Evolutionary conservation across 371 early-diverging fungal species (phyloP).

Genomic region (Mortierella polycephala): DNA sequence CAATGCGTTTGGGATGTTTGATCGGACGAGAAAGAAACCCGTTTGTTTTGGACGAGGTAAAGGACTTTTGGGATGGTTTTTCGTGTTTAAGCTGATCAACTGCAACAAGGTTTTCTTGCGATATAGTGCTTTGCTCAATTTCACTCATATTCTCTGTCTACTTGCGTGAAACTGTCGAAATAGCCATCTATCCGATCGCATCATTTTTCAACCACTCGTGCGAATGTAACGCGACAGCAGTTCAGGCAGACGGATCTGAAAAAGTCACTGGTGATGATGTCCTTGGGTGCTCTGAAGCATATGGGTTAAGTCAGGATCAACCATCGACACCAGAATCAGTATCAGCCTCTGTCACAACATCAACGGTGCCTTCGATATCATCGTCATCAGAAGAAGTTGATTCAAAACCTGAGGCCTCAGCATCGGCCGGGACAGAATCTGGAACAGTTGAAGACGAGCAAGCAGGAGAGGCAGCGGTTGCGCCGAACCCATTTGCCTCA

Average conservation of each 20-base stretch:
- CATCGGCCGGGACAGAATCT: background rate
- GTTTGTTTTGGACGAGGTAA: slow-evolving; percentile 54
- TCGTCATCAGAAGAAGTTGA: background rate
- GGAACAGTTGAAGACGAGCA: background rate
- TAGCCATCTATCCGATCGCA: slow-evolving; percentile 50
- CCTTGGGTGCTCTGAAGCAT: slow-evolving; percentile 2
- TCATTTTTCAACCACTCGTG: slow-evolving; percentile 53
- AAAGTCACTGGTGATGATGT: slow-evolving; percentile 26
- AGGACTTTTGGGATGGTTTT: background rate
- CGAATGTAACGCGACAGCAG: slow-evolving; percentile 44
- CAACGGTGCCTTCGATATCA: background rate
- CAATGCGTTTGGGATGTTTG: slow-evolving; percentile 55
- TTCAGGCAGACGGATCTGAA: slow-evolving; percentile 45
- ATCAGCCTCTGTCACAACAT: slow-evolving; percentile 10
- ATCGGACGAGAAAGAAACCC: slow-evolving; percentile 32
- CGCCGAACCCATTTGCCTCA: slow-evolving; percentile 18
- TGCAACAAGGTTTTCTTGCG: background rate
- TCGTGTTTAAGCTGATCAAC: background rate
- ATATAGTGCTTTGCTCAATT: background rate
- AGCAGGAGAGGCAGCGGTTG: background rate
- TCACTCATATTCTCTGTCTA: background rate
- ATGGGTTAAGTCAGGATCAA: slow-evolving; percentile 1
- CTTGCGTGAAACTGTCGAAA: background rate
- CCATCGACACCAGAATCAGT: background rate
- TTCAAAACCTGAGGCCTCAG: background rate